A percentile compares a stretch with the other conserved stretches of the same genome.
Evolutionary conservation across 2,329 filamentous ascomycete species (phyloP).

Genomic region (Fusarium neocosmosporiellum): DNA sequence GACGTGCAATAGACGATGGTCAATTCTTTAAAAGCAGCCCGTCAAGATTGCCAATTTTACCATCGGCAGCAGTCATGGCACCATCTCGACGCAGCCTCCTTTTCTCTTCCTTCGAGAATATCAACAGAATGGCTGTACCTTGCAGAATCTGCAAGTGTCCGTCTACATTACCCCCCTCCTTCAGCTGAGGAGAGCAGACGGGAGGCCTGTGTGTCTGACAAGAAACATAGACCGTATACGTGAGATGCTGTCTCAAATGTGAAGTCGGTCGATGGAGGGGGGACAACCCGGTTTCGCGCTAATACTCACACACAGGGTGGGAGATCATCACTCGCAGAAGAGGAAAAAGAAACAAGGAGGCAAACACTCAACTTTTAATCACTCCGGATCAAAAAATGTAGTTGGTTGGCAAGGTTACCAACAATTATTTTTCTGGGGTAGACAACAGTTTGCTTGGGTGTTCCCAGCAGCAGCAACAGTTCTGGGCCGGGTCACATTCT

Average conservation of each 20-base stretch:
- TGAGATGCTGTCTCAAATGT: neutral
- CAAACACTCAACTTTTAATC: neutral
- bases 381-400: neutral
- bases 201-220: neutral
- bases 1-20: neutral
- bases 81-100: neutral
- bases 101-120: neutral
- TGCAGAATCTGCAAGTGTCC: conserved; percentile 4
- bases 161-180: neutral
- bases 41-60: neutral
- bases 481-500: neutral
- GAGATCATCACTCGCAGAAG: neutral
- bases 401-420: neutral
- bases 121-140: conserved; percentile 7
- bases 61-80: neutral
- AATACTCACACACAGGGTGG: neutral
- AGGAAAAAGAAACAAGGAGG: neutral
- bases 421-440: neutral
- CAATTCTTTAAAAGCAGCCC: neutral
- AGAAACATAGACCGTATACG: neutral
- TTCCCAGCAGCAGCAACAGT: neutral
- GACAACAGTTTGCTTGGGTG: neutral
- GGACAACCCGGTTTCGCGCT: neutral
- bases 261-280: neutral
- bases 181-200: neutral